phyloP scores from a whole-genome alignment of 2,329 filamentous ascomycete genomes.

The Xylariales sp. region DNA sequence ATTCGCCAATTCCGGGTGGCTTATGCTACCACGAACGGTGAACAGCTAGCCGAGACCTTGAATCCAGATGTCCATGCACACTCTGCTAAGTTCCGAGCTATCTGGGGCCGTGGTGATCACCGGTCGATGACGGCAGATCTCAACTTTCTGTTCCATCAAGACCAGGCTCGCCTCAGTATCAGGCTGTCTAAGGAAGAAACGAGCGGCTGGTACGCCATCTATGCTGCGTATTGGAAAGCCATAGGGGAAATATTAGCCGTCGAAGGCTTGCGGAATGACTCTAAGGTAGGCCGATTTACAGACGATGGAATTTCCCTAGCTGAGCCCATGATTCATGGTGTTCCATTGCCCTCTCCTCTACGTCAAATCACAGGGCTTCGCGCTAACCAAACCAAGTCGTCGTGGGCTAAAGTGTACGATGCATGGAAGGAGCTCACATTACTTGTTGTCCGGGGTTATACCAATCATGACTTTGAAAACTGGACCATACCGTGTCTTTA shows the following conservation, averaged over 20 bases:
- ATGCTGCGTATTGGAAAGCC: slow-evolving; percentile 85
- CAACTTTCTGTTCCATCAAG: slow-evolving; percentile 76
- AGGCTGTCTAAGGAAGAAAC: slow-evolving; percentile 74
- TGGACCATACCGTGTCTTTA: slow-evolving; percentile 97
- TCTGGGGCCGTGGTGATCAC: slow-evolving; percentile 77
- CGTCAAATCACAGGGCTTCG: background rate
- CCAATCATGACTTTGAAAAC: slow-evolving; percentile 78
- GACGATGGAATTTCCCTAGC: background rate
- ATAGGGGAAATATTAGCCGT: slow-evolving; percentile 77
- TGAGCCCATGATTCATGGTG: background rate
- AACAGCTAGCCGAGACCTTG: slow-evolving; percentile 78
- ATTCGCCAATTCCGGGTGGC: slow-evolving; percentile 80
- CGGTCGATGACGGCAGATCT: slow-evolving; percentile 76
- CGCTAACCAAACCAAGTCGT: slow-evolving; percentile 53
- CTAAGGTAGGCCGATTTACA: slow-evolving; percentile 45
- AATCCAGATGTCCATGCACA: slow-evolving; percentile 75
- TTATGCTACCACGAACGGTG: slow-evolving; percentile 73
- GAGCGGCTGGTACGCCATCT: slow-evolving; percentile 88
- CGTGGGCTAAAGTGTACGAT: slow-evolving; percentile 87
- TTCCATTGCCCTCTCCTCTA: background rate
- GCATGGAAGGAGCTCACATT: slow-evolving; percentile 88
- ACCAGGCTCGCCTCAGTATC: slow-evolving; percentile 62
- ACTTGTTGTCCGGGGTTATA: slow-evolving; percentile 83
- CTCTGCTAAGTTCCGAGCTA: slow-evolving; percentile 73
- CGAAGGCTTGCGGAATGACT: slow-evolving; percentile 61